These are phyloP conservation scores for Lactarius tabidus DNA, from an alignment of 768 basidiomycete genomes.

Conservation along the genomic window DNA sequence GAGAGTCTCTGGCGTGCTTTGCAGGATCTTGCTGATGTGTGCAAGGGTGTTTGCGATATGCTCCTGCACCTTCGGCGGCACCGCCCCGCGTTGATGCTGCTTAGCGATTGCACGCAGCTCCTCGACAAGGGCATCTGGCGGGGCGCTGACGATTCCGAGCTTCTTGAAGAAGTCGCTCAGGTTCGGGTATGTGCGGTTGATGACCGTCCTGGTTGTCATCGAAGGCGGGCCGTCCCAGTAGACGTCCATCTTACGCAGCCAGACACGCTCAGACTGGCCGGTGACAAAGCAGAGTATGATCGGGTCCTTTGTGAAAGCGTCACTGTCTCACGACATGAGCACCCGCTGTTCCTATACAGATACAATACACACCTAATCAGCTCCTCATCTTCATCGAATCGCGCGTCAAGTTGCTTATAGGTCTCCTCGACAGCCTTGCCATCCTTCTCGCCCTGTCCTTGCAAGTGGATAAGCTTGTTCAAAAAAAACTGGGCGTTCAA, in stretches of 20 bases:
- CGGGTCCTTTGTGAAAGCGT: slow-evolving; percentile 18
- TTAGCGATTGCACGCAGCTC: slow-evolving; percentile 14
- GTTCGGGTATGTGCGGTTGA: slow-evolving; percentile 18
- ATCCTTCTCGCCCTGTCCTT: slow-evolving; percentile 13
- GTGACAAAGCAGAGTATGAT: slow-evolving; percentile 22
- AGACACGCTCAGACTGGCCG: slow-evolving; percentile 18
- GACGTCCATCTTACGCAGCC: slow-evolving; percentile 20
- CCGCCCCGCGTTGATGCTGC: not conserved
- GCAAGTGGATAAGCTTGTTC: slow-evolving; percentile 24
- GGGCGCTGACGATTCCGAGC: slow-evolving; percentile 19
- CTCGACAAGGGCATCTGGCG: slow-evolving; percentile 21
- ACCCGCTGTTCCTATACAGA: not conserved
- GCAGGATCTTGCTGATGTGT: slow-evolving; percentile 18
- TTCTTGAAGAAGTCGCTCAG: slow-evolving; percentile 22
- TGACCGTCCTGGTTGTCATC: slow-evolving; percentile 23
- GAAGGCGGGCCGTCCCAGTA: slow-evolving; percentile 28
- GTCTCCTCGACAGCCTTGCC: slow-evolving; percentile 10
- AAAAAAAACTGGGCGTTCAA: slow-evolving; percentile 24
- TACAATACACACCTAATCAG: slow-evolving; percentile 25
- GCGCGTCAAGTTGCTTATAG: slow-evolving; percentile 28
- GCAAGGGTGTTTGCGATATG: slow-evolving; percentile 22
- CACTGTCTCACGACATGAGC: slow-evolving; percentile 3
- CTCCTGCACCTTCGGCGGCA: slow-evolving; percentile 2
- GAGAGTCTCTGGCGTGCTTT: not conserved
- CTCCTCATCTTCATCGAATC: slow-evolving; percentile 26